Evolutionary conservation across 495 filamentous ascomycete species (phyloP).

Genomic region (Penicillium taxi): DNA sequence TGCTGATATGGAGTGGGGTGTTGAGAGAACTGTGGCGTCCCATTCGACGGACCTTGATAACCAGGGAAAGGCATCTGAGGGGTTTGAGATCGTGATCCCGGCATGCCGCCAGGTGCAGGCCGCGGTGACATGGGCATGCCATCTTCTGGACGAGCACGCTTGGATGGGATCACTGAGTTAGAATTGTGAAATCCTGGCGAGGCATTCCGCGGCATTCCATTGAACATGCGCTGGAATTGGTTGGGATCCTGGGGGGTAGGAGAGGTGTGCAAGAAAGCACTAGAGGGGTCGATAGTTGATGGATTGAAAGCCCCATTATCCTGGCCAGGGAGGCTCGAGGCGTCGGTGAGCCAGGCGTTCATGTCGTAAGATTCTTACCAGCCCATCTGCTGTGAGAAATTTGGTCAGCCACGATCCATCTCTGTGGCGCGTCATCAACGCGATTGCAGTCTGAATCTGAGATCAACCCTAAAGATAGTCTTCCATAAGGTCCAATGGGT

Average conservation of each 20-base stretch:
- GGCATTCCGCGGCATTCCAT: conserved; percentile 65
- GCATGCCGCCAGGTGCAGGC: conserved; percentile 63
- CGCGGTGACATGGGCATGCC: conserved; percentile 74
- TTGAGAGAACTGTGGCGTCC: conserved; percentile 41
- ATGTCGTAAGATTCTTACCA: conserved; percentile 53
- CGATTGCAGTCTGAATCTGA: background rate
- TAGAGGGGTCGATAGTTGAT: conserved; percentile 48
- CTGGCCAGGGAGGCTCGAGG: conserved; percentile 59
- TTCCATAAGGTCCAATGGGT: conserved; percentile 3
- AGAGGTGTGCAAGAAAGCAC: conserved; percentile 44
- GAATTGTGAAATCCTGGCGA: conserved; percentile 68
- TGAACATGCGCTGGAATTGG: conserved; percentile 65
- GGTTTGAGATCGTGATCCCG: conserved; percentile 85
- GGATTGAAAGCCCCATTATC: conserved; percentile 69
- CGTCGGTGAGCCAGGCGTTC: conserved; percentile 79
- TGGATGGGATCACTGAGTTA: conserved; percentile 80
- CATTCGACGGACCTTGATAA: conserved; percentile 53
- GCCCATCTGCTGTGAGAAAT: conserved; percentile 45
- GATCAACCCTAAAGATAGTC: conserved; percentile 1
- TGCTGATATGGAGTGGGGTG: conserved; percentile 68
- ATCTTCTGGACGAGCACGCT: conserved; percentile 80
- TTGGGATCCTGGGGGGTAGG: conserved; percentile 52
- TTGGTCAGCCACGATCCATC: conserved; percentile 13
- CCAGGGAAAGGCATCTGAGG: conserved; percentile 63
- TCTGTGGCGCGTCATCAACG: conserved; percentile 11